Percentiles rank a stretch among this genome's conserved stretches.
phyloP scores from a whole-genome alignment of 345 rosid genomes.

The Boechera stricta region DNA sequence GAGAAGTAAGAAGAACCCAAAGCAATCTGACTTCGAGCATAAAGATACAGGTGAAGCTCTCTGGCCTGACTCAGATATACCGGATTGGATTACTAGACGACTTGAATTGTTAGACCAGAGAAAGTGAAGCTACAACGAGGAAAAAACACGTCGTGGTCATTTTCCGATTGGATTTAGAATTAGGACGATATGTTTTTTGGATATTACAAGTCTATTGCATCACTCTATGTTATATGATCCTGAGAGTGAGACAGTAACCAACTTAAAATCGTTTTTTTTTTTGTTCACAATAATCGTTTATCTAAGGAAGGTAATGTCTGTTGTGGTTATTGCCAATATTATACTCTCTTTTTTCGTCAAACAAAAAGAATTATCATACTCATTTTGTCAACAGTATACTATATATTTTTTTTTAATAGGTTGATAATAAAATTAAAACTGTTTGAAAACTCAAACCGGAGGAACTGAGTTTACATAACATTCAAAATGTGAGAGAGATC shows the following conservation, averaged over 20 bases:
- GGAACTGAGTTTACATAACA: too few relatives aligned
- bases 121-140: constrained; percentile 32
- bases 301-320: too few relatives aligned
- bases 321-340: too few relatives aligned
- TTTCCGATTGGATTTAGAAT: constrained; percentile 39
- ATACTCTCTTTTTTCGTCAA: too few relatives aligned
- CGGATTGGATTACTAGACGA: constrained; percentile 63
- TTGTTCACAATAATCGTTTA: too few relatives aligned
- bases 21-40: constrained; percentile 74
- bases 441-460: too few relatives aligned
- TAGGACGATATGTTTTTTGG: constrained; percentile 36
- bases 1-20: constrained; percentile 53
- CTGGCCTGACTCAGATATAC: constrained; percentile 52
- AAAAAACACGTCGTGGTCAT: constrained; percentile 29
- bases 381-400: too few relatives aligned
- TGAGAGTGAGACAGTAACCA: neutral
- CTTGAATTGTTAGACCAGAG: constrained; percentile 49
- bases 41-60: constrained; percentile 72
- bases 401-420: too few relatives aligned
- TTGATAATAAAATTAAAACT: too few relatives aligned
- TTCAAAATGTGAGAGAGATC: too few relatives aligned
- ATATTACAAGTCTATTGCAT: constrained; percentile 11
- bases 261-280: neutral
- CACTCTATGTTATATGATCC: neutral
- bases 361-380: too few relatives aligned